phyloP scores from a whole-genome alignment of 2,329 filamentous ascomycete genomes.

The Xylaria hypoxylon region DNA sequence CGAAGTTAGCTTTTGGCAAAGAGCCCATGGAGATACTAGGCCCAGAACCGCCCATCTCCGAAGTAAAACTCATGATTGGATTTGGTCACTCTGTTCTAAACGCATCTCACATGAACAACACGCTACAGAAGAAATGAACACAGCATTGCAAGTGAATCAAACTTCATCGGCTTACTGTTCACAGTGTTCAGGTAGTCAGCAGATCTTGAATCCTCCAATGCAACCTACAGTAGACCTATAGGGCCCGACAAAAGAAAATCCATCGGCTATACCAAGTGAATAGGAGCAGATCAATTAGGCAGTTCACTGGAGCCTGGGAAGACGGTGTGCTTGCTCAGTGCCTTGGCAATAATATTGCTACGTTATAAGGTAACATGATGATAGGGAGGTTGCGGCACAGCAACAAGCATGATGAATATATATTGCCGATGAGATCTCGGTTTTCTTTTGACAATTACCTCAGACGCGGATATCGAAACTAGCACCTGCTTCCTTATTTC shows the following conservation, averaged over 20 bases:
- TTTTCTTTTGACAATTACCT: background rate
- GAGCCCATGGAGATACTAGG: too few relatives aligned
- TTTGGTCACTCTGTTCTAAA: background rate
- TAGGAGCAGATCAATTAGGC: background rate
- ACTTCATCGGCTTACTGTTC: slow-evolving; percentile 9
- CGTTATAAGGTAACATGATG: background rate
- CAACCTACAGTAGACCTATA: background rate
- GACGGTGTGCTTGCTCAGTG: background rate
- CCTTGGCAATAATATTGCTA: background rate
- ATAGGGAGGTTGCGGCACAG: background rate
- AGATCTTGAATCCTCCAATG: slow-evolving; percentile 9
- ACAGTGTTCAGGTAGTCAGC: slow-evolving; percentile 14
- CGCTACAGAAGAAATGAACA: background rate
- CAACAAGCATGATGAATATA: background rate
- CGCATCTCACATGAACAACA: background rate
- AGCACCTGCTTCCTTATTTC: background rate
- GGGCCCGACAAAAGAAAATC: background rate
- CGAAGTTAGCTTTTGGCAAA: too few relatives aligned
- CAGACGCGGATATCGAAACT: too few relatives aligned
- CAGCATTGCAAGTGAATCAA: background rate
- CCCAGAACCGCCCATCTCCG: background rate
- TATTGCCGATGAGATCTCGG: background rate
- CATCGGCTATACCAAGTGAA: background rate
- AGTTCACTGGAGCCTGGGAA: background rate
- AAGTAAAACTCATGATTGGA: background rate